Conservation (phyloP, 176 grass and related monocot species). For the Panicum miliaceum region DNA sequence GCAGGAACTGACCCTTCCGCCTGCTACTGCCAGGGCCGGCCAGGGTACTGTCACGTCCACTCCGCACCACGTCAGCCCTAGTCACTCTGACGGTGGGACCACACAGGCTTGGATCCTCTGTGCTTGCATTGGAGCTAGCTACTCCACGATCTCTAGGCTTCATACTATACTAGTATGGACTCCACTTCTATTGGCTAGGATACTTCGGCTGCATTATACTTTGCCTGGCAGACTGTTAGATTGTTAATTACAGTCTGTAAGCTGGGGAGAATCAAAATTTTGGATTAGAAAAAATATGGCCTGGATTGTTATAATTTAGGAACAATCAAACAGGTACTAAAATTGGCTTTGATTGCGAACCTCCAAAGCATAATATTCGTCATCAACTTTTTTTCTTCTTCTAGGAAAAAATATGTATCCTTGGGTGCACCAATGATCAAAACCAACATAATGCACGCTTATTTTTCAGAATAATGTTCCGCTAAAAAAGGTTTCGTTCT, state of each 20-base stretch:
- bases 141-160: not conserved
- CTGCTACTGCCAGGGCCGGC: conserved; percentile 36
- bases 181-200: no score
- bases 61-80: conserved; percentile 48
- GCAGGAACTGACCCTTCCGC: conserved; percentile 40
- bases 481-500: not conserved
- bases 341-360: not conserved
- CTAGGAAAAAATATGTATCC: not conserved
- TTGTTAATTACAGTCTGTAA: no score
- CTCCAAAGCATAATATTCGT: not conserved
- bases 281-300: no score
- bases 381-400: not conserved
- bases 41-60: conserved; percentile 36
- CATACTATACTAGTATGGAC: no score
- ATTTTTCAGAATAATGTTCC: not conserved
- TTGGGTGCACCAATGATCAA: conserved; percentile 14
- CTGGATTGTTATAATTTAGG: no score
- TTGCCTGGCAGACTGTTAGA: no score
- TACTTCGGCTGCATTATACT: no score
- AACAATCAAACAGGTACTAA: no score
- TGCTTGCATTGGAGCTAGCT: not conserved
- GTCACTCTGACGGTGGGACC: conserved; percentile 13
- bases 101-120: not conserved
- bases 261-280: no score
- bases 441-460: conserved; percentile 9